A percentile compares a stretch with the other conserved stretches of the same genome.
phyloP scores from a whole-genome alignment of 768 basidiomycete species.

The Phanerochaete carnosa region DNA sequence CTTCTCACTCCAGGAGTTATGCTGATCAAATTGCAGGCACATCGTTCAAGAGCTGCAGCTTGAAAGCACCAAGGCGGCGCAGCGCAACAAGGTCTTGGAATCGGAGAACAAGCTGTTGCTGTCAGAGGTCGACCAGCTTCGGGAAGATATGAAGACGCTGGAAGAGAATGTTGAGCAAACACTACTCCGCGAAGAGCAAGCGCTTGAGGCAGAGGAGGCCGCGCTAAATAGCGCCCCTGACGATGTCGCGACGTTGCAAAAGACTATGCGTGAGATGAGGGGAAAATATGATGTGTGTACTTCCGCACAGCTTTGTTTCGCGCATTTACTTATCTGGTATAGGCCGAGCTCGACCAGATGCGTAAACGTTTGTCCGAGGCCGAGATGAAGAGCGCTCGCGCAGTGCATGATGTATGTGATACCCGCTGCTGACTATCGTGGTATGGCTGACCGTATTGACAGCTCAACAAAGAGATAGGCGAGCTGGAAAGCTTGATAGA shows the following conservation, averaged over 20 bases:
- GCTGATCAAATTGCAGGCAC: slow-evolving; percentile 43
- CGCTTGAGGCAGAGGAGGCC: slow-evolving; percentile 24
- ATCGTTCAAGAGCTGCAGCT: slow-evolving; percentile 88
- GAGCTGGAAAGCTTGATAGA: slow-evolving; percentile 94
- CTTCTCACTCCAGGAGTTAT: neutral
- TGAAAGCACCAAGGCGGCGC: slow-evolving; percentile 61
- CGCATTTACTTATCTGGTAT: neutral
- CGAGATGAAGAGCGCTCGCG: slow-evolving; percentile 74
- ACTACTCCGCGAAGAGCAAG: slow-evolving; percentile 48
- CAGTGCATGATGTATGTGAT: slow-evolving; percentile 60
- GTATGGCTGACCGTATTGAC: slow-evolving; percentile 9
- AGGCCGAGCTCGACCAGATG: slow-evolving; percentile 68
- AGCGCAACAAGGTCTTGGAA: slow-evolving; percentile 68
- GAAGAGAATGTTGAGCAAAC: slow-evolving; percentile 73
- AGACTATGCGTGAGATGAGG: slow-evolving; percentile 44
- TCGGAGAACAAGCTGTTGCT: slow-evolving; percentile 71
- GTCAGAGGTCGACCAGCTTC: slow-evolving; percentile 68
- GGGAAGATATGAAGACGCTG: slow-evolving; percentile 72
- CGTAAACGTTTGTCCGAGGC: slow-evolving; percentile 65
- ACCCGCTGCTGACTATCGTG: neutral
- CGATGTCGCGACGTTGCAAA: slow-evolving; percentile 40
- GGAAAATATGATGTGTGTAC: slow-evolving; percentile 48
- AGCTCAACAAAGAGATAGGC: slow-evolving; percentile 90
- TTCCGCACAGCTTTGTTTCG: neutral
- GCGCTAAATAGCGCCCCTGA: slow-evolving; percentile 11